Evolutionary conservation across 306 rosid species (phyloP).

Genomic region (Lathyrus oleraceus): DNA sequence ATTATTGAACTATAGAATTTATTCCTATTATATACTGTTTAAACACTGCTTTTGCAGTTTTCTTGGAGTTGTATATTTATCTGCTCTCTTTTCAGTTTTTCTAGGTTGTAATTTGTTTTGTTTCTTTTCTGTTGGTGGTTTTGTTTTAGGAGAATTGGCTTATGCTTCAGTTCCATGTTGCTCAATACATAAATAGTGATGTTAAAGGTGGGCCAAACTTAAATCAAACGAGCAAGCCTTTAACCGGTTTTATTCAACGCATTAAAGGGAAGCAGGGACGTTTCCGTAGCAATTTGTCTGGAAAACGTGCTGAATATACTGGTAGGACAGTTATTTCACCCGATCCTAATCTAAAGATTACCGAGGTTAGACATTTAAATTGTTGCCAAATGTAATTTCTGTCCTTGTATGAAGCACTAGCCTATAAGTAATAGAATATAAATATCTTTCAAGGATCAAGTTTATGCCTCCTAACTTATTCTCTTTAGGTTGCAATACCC

Average conservation of each 20-base stretch:
- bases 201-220: slow-evolving; percentile 57
- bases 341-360: slow-evolving; percentile 88
- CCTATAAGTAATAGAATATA: slow-evolving; percentile 1
- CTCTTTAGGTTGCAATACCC: slow-evolving; percentile 86
- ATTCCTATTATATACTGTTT: slow-evolving; percentile 4
- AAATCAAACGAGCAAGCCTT: slow-evolving; percentile 53
- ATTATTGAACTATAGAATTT: neutral
- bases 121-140: slow-evolving; percentile 38
- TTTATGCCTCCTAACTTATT: slow-evolving; percentile 32
- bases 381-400: slow-evolving; percentile 22
- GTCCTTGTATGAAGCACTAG: slow-evolving; percentile 28
- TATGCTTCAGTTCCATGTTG: slow-evolving; percentile 72
- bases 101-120: slow-evolving; percentile 30
- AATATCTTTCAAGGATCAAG: slow-evolving; percentile 4
- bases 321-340: slow-evolving; percentile 99
- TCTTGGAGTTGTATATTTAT: slow-evolving; percentile 9
- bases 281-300: slow-evolving; percentile 87
- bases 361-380: slow-evolving; percentile 61
- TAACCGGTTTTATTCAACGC: slow-evolving; percentile 84
- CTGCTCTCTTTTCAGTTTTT: slow-evolving; percentile 20
- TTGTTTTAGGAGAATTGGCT: slow-evolving; percentile 64
- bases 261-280: slow-evolving; percentile 95
- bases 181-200: slow-evolving; percentile 83
- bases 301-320: slow-evolving; percentile 92
- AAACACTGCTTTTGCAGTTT: neutral